Conservation (phyloP, 2,329 filamentous ascomycete genomes). For the Fusarium sp. region DNA sequence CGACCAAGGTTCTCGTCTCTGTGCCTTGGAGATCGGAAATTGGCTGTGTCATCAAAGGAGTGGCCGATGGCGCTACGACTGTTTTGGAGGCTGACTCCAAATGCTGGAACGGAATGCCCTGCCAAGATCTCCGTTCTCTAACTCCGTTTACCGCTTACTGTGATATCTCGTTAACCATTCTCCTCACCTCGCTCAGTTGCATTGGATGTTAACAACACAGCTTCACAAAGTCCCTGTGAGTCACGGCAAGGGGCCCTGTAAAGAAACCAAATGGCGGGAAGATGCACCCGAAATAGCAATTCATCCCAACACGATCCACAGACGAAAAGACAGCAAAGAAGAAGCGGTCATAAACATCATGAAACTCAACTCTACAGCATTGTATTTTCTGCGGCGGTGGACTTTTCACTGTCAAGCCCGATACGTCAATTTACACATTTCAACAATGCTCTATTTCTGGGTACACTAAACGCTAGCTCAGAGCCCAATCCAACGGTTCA, state of each 20-base stretch:
- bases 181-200: not conserved
- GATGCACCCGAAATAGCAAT: constrained; percentile 1
- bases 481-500: constrained; percentile 39
- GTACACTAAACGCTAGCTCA: constrained; percentile 11
- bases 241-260: constrained; percentile 8
- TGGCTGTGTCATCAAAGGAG: constrained; percentile 40
- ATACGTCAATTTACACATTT: not conserved
- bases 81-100: constrained; percentile 17
- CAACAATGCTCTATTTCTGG: constrained; percentile 13
- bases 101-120: constrained; percentile 23
- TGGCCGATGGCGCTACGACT: constrained; percentile 29
- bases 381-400: not conserved
- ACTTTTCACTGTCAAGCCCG: not conserved
- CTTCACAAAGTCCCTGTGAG: not conserved
- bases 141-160: not conserved
- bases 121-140: constrained; percentile 11
- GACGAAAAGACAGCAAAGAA: constrained; percentile 10
- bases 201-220: not conserved
- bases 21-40: constrained; percentile 37
- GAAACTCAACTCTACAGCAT: not conserved
- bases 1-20: constrained; percentile 4
- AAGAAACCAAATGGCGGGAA: not conserved
- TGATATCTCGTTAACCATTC: constrained; percentile 5
- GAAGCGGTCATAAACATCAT: not conserved
- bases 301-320: constrained; percentile 11